A percentile compares a stretch with the other conserved stretches of the same genome.
Conservation (phyloP, 2,329 filamentous ascomycete species). For the Thielaviopsis ethacetica region DNA sequence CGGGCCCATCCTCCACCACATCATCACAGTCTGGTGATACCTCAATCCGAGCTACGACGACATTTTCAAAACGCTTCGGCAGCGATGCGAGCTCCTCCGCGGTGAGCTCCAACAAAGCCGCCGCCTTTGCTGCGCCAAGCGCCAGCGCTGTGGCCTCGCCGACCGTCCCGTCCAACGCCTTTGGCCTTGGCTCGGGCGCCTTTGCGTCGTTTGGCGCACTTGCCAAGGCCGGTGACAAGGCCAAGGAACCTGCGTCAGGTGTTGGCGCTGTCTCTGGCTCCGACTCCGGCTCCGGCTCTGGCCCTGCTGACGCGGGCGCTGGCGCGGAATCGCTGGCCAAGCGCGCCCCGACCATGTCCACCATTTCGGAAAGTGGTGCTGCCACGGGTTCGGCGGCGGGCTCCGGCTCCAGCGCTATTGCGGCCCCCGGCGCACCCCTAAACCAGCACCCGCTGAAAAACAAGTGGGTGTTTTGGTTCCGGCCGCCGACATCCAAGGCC, state of each 20-base stretch:
- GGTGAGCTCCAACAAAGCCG: constrained; percentile 53
- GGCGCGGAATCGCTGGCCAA: constrained; percentile 29
- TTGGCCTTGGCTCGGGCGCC: constrained; percentile 84
- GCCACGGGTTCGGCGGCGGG: neutral
- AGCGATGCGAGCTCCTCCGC: constrained; percentile 37
- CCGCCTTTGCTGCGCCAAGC: constrained; percentile 65
- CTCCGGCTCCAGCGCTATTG: constrained; percentile 26
- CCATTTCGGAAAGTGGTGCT: constrained; percentile 18
- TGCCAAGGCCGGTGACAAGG: constrained; percentile 17
- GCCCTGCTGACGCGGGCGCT: constrained; percentile 32
- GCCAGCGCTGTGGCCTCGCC: constrained; percentile 56
- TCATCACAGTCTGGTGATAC: constrained; percentile 27
- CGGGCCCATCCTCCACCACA: constrained; percentile 33
- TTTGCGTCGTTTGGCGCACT: constrained; percentile 70
- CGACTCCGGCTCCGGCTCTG: constrained; percentile 12
- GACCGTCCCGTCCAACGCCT: constrained; percentile 64
- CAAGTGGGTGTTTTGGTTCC: constrained; percentile 94
- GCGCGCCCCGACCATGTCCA: constrained; percentile 21
- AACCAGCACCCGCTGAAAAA: constrained; percentile 47
- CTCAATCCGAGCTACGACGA: constrained; percentile 43
- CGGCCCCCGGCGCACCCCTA: constrained; percentile 25
- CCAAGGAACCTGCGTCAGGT: constrained; percentile 19
- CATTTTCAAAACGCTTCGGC: constrained; percentile 59
- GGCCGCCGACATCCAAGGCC: constrained; percentile 90
- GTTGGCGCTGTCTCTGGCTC: constrained; percentile 13